A percentile compares a stretch with the other conserved stretches of the same genome.
phyloP scores from a whole-genome alignment of 2,329 filamentous ascomycete species.

The Thelonectria discophora region DNA sequence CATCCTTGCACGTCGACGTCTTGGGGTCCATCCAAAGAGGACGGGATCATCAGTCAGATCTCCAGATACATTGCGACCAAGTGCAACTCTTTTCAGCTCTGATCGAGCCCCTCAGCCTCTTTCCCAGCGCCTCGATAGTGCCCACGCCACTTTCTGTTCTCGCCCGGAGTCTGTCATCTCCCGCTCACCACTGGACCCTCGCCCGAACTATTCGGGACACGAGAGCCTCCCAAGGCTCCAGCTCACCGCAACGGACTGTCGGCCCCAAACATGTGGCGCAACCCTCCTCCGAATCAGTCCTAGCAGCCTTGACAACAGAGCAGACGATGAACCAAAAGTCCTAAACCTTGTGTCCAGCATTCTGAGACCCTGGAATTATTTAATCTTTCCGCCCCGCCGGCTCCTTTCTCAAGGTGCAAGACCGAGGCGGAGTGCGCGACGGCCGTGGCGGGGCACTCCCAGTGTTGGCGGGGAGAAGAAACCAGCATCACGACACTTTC shows the following conservation, averaged over 20 bases:
- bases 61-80: background rate
- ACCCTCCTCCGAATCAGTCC: slow-evolving; percentile 11
- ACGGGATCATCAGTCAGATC: slow-evolving; percentile 7
- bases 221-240: background rate
- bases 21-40: background rate
- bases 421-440: slow-evolving; percentile 8
- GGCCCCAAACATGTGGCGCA: slow-evolving; percentile 8
- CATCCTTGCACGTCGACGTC: background rate
- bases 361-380: slow-evolving; percentile 14
- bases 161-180: background rate
- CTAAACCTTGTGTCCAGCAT: too few relatives aligned
- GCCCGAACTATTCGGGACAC: background rate
- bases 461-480: slow-evolving; percentile 6
- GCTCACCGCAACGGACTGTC: background rate
- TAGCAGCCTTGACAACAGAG: background rate
- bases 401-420: background rate
- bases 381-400: slow-evolving; percentile 9
- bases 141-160: background rate
- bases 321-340: background rate
- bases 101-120: too few relatives aligned
- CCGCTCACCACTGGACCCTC: background rate
- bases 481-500: background rate
- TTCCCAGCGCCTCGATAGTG: background rate
- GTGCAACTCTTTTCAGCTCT: background rate
- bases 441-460: slow-evolving; percentile 9